Evolutionary conservation across 2,329 filamentous ascomycete genomes (phyloP).

Genomic region (Cladosporium sp.): DNA sequence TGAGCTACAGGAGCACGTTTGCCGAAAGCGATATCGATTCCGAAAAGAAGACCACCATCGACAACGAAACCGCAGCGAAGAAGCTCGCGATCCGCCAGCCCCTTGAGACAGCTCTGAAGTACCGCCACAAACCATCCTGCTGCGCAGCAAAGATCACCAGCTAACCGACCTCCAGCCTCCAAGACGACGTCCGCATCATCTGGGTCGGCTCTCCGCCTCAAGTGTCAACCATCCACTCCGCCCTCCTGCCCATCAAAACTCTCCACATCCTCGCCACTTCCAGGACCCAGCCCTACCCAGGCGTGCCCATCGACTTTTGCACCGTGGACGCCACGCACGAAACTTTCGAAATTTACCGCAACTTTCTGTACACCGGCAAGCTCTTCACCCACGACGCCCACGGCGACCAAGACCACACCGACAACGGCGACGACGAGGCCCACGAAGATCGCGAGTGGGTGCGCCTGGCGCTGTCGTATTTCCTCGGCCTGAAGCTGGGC

Average conservation of each 20-base stretch:
- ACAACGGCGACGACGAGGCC: slow-evolving; percentile 2
- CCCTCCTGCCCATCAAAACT: slow-evolving; percentile 19
- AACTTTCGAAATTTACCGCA: slow-evolving; percentile 26
- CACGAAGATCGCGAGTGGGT: slow-evolving; percentile 27
- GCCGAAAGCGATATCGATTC: background rate
- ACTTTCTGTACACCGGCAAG: slow-evolving; percentile 28
- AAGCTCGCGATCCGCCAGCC: background rate
- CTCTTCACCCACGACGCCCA: slow-evolving; percentile 9
- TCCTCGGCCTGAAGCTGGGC: slow-evolving; percentile 27
- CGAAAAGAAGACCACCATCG: background rate
- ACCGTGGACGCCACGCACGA: background rate
- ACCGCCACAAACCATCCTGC: background rate
- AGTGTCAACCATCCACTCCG: slow-evolving; percentile 23
- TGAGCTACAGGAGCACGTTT: background rate
- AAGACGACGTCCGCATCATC: slow-evolving; percentile 24
- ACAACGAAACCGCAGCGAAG: background rate
- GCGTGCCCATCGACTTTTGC: background rate
- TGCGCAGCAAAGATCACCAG: background rate
- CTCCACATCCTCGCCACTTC: background rate
- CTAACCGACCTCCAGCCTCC: slow-evolving; percentile 19
- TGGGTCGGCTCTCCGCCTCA: slow-evolving; percentile 23
- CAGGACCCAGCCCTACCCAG: background rate
- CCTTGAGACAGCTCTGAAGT: background rate
- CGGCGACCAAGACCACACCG: slow-evolving; percentile 18
- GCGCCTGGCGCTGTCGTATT: slow-evolving; percentile 26